Evolutionary conservation across 2,329 filamentous ascomycete species (phyloP).

Genomic region (Cercospora sp.): DNA sequence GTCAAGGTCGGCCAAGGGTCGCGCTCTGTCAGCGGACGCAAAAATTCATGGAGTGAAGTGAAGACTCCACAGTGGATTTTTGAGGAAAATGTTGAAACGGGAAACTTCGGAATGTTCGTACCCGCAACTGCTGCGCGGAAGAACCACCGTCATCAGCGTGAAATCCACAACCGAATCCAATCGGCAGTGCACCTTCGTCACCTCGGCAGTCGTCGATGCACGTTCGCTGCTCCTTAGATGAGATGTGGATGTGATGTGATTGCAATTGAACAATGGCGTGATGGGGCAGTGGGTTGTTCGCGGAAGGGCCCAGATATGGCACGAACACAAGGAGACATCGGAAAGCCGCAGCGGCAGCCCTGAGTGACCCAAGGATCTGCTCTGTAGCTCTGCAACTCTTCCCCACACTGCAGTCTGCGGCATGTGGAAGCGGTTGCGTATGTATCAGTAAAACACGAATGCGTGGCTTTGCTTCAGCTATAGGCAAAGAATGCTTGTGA

Average conservation of each 20-base stretch:
- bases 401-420: background rate
- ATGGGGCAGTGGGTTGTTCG: background rate
- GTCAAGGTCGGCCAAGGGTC: background rate
- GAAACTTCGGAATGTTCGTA: slow-evolving; percentile 1
- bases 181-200: background rate
- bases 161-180: background rate
- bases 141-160: background rate
- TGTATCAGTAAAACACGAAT: background rate
- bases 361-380: background rate
- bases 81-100: slow-evolving; percentile 11
- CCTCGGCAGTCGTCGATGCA: background rate
- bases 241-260: background rate
- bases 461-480: background rate
- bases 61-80: slow-evolving; percentile 7
- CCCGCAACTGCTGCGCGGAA: background rate
- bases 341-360: background rate
- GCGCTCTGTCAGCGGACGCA: background rate
- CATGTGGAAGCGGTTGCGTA: background rate
- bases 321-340: background rate
- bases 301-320: background rate
- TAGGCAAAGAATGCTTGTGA: background rate
- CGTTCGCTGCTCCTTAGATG: background rate
- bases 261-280: background rate
- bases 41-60: slow-evolving; percentile 1
- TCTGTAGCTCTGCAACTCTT: background rate